Percentiles rank a stretch among this genome's conserved stretches.
Conservation (phyloP, 148 eudicot genomes). For the Dianthus caryophyllus region DNA sequence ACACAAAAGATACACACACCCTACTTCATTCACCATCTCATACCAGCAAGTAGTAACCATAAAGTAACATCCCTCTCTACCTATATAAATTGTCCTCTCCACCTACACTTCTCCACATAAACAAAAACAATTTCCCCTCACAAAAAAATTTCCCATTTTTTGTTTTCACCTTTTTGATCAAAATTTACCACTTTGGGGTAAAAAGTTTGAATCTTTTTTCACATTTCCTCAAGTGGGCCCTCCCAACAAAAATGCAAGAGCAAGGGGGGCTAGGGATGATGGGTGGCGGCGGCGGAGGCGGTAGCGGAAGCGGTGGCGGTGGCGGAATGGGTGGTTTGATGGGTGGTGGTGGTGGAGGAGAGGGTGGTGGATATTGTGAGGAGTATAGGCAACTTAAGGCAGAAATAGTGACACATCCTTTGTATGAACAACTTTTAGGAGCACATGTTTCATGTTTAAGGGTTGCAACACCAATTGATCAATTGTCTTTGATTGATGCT, state of each 20-base stretch:
- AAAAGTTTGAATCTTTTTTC: slow-evolving; percentile 1
- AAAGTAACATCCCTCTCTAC: slow-evolving; percentile 17
- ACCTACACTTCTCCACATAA: slow-evolving; percentile 7
- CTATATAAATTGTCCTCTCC: slow-evolving; percentile 44
- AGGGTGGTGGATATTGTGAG: slow-evolving; percentile 20
- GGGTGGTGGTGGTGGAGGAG: slow-evolving; percentile 26
- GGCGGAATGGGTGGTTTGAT: slow-evolving; percentile 37
- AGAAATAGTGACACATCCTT: slow-evolving; percentile 68
- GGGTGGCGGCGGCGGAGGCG: slow-evolving; percentile 32
- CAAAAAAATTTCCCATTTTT: background rate
- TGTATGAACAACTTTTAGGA: slow-evolving; percentile 74
- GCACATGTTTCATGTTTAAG: slow-evolving; percentile 88
- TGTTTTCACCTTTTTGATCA: slow-evolving; percentile 3
- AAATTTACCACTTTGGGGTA: slow-evolving; percentile 1
- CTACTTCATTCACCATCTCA: too few relatives aligned
- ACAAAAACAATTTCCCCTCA: background rate
- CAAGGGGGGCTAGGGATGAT: slow-evolving; percentile 67
- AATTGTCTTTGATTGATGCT: slow-evolving; percentile 69
- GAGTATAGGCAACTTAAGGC: slow-evolving; percentile 44
- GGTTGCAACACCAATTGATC: slow-evolving; percentile 95
- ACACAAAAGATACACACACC: too few relatives aligned
- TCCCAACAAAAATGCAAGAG: slow-evolving; percentile 49
- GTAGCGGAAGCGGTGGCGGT: slow-evolving; percentile 17
- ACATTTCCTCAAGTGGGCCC: background rate
- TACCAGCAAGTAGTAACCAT: slow-evolving; percentile 18